Conservation (phyloP, 352 stramenopile species). For the Globisporangium echinulatum region DNA sequence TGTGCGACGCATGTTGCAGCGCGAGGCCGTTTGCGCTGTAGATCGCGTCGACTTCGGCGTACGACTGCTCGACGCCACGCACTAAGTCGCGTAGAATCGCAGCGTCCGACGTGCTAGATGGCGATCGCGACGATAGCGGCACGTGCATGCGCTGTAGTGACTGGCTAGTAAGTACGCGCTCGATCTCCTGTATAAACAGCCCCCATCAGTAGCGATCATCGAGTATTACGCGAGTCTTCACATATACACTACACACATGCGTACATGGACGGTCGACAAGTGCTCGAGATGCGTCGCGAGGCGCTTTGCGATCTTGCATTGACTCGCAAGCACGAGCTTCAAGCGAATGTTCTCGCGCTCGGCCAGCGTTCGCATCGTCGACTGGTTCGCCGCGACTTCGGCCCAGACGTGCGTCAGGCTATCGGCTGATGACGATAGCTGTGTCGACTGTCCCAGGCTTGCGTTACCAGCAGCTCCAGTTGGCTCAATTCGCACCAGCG, state of each 20-base stretch:
- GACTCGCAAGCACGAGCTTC: constrained; percentile 41
- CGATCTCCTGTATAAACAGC: background rate
- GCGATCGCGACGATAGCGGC: background rate
- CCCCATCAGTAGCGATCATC: background rate
- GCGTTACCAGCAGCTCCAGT: no score
- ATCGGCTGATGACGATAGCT: background rate
- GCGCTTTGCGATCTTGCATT: constrained; percentile 38
- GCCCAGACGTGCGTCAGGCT: constrained; percentile 4
- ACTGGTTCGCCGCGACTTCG: constrained; percentile 1
- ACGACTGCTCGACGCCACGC: constrained; percentile 18
- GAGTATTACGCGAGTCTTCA: background rate
- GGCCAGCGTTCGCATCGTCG: constrained; percentile 1
- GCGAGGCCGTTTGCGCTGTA: constrained; percentile 36
- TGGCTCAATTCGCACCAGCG: background rate
- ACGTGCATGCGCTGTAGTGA: background rate
- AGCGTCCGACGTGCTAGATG: background rate
- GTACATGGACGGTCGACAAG: constrained; percentile 22
- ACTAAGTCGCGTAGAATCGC: constrained; percentile 19
- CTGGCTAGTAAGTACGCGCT: background rate
- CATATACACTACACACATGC: constrained; percentile 5
- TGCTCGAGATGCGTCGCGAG: constrained; percentile 37
- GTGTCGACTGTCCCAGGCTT: background rate
- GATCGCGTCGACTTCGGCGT: constrained; percentile 19
- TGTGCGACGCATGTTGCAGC: constrained; percentile 19
- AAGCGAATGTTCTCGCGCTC: constrained; percentile 47